Evolutionary conservation across 768 basidiomycete genomes (phyloP), one percentile per base, ranked within the genome.

Genomic region (Collybia mongolica): DNA sequence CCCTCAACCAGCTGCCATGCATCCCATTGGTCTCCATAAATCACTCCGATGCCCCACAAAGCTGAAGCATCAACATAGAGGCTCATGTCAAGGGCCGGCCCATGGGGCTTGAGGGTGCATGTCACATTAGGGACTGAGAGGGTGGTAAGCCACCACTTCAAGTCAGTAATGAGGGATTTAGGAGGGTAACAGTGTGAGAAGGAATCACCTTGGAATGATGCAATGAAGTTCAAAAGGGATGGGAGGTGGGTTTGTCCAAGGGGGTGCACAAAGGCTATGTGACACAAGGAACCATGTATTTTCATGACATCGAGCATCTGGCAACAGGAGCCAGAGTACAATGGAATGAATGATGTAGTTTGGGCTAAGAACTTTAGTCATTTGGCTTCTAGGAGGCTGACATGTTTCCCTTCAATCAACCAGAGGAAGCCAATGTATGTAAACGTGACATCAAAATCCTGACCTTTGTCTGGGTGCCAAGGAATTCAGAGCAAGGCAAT

Each of bases 361-460:
- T 62, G 40, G 2, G 40, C 35, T 2, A 64, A 56, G 54, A 66
- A 70, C 32, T 68, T 71, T 3, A 57, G 24, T 0, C 57, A 48
- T 36, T 72, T 73, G 14, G 42, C 36, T 15, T 65, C 59, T 0
- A 68, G 66, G 7, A 74, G 60, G 3, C 56, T 54, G 2, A 75
- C 69, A 0, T 29, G 48, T 9, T 55, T 56, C 0, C 26, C 2
- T 1, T 32, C 38, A 8, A 74, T 45, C 48, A 70, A 56, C 72
- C 71, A 74, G 0, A 53, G 44, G 48, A 73, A 66, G 2, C 71
- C 69, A 11, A 71, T 63, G 49, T 67, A 73, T 1, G 42, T 57
- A 5, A 58, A 59, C 1, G 24, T 23, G 15, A 32, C 44, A 0
- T 18, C 28, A 39, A 72, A 72, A 8, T 54, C 41, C 4, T 58